Evolutionary conservation across 805 yeast species (phyloP), one percentile per base, ranked within the genome.

Genomic region (Candida dendrica): DNA sequence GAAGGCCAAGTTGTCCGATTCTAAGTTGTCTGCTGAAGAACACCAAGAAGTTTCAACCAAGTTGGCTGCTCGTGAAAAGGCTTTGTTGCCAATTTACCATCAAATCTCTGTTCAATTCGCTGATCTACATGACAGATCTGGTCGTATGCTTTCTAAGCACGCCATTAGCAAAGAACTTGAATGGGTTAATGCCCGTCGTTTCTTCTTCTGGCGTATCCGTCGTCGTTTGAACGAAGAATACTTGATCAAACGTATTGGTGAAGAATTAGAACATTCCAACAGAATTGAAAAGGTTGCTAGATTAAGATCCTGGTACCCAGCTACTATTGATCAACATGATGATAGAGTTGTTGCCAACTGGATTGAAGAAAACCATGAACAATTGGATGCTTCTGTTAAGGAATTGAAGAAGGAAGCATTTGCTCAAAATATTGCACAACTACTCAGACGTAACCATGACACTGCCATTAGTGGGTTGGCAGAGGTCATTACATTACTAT

Each of bases 121-220:
- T 38, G 99, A 93, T 64, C 75, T 93, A 61, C 99, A 93, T 61
- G 99, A 93, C 64, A 81, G 97, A 69, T 82, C 97, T 13, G 95
- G 93, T 31, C 91, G 98, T 68, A 93, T 93, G 98, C 65, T 84
- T 67, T 95, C 95, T 42, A 95, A 93, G 76, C 95, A 91, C 45
- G 84, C 83, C 45, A 88, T 93, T 56, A 76, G 84, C 53, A 83
- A 84, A 61, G 93, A 88, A 55, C 68, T 93, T 41, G 80, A 84
- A 56, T 90, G 96, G 96, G 64, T 65, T 37, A 74, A 89, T 39
- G 77, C 97, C 26, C 87, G 99, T 74, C 81, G 98, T 59, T 86
- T 75, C 80, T 93, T 93, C 81, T 93, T 87, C 93, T 93, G 98
- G 98, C 82, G 99, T 67, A 77, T 88, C 47, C 86, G 97, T 71